Percentiles rank a stretch among this genome's conserved stretches.
phyloP scores from a whole-genome alignment of 2,329 filamentous ascomycete genomes.

The Sporothrix globosa region DNA sequence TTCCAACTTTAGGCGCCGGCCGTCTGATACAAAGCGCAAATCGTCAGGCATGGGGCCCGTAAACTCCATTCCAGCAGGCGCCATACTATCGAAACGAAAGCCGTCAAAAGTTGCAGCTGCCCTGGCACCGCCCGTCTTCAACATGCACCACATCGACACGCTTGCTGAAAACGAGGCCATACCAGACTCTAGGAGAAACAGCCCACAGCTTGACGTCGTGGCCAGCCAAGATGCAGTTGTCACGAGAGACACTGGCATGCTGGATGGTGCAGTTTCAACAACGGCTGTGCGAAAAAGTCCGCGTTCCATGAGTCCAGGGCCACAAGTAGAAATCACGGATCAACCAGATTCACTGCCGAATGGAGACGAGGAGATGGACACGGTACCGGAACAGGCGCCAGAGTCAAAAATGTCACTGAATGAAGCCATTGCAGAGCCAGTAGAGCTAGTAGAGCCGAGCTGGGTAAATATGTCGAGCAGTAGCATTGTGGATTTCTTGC shows the following conservation, averaged over 20 bases:
- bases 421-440: no score
- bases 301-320: not conserved
- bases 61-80: not conserved
- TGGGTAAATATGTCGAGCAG: constrained; percentile 39
- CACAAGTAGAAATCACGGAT: not conserved
- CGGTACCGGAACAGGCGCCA: no score
- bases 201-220: not conserved
- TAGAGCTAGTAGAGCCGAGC: constrained; percentile 34
- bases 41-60: not conserved
- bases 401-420: not conserved
- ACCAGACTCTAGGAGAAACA: not conserved
- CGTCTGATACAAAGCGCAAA: not conserved
- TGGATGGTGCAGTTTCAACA: not conserved
- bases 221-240: not conserved
- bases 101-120: not conserved
- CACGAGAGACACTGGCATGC: no score
- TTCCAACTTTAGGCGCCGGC: no score
- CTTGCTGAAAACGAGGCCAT: not conserved
- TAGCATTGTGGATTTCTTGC: constrained; percentile 40
- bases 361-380: not conserved
- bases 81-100: not conserved
- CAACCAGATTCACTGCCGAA: not conserved
- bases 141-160: not conserved
- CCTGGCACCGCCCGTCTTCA: not conserved
- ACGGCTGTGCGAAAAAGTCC: not conserved